Conservation (phyloP, 306 rosid species). For the Dalbergia cultrata region DNA sequence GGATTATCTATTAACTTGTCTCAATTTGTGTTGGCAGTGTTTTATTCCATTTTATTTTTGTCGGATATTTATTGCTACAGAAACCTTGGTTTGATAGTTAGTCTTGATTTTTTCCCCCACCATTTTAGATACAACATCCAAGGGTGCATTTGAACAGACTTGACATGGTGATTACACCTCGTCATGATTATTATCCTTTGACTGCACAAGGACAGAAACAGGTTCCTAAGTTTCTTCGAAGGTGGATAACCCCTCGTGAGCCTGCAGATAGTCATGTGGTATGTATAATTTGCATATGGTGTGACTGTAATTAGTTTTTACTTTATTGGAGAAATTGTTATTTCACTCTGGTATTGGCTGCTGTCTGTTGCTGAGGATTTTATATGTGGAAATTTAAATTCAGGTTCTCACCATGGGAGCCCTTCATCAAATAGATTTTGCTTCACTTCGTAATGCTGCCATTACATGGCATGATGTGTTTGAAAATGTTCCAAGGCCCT, state of each 20-base stretch:
- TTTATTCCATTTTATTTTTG: constrained; percentile 15
- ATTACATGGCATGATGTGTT: constrained; percentile 84
- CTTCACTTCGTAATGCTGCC: constrained; percentile 85
- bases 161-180: constrained; percentile 91
- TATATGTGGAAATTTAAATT: constrained; percentile 39
- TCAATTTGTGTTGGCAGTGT: constrained; percentile 14
- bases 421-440: constrained; percentile 87
- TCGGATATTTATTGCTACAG: constrained; percentile 12
- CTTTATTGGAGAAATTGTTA: constrained; percentile 24
- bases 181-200: constrained; percentile 91
- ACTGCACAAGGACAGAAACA: constrained; percentile 78
- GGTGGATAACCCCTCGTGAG: constrained; percentile 92
- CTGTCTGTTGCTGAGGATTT: constrained; percentile 22
- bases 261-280: constrained; percentile 93
- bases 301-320: constrained; percentile 8
- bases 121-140: constrained; percentile 75
- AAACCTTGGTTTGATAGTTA: constrained; percentile 37
- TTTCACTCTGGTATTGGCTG: constrained; percentile 38
- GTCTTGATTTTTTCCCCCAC: constrained; percentile 2
- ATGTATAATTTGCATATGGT: constrained; percentile 47
- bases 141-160: constrained; percentile 80
- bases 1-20: constrained; percentile 12
- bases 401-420: constrained; percentile 93
- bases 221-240: constrained; percentile 77
- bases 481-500: constrained; percentile 80